Base-by-base conservation (phyloP, 768 basidiomycete species). In the Mycena belliarum region DNA sequence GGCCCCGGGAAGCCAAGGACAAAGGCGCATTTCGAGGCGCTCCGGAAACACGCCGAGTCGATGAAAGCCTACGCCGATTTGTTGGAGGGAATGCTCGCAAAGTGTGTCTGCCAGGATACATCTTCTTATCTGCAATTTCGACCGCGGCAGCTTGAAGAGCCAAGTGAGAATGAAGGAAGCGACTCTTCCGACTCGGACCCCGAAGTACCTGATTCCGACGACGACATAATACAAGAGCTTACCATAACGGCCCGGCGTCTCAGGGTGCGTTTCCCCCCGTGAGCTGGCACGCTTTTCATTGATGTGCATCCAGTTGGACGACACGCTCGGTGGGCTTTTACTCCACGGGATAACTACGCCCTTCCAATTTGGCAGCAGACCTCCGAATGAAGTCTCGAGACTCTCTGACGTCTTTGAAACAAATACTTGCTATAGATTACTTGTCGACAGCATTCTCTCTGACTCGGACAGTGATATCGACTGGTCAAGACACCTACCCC, bases 1-100 rank as follows among this genome's bases (percentile, higher is more conserved):
- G 26, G 51, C 2, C 6, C 49, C 15, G 45, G 60, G 5, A 55
- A 48, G n/a, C 57, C 61, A 0, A 38, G 55, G 5, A 63, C 58
- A 6, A 51, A 62, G 21, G 57, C 60, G 3, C 58, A 65, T 42
- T 65, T 65, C 20, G 64, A 62, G 32, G 57, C 61, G 3, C 49
- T 65, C 10, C 49, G 60, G 20, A 59, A 54, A 35, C 60, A 53
- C 18, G 23, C 20, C 7, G 55, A 59, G 28, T 37, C 57, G 2
- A 43, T 63, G 12, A 53, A 65, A 26, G 60, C 46, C 8, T 54
- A 60, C 21, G 32, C 38, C 8, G 47, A 53, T 20, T 25, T 43
- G 20, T 57, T 62, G 16, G 57, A 63, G 25, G 33, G 28, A 14
- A 46, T 42, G 15, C 41, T 63, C 1, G 52, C 52, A 2, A 59